Percentiles rank a stretch among this genome's conserved stretches.
phyloP scores from a whole-genome alignment of 2,329 filamentous ascomycete species.

The Cryphonectria japonica region DNA sequence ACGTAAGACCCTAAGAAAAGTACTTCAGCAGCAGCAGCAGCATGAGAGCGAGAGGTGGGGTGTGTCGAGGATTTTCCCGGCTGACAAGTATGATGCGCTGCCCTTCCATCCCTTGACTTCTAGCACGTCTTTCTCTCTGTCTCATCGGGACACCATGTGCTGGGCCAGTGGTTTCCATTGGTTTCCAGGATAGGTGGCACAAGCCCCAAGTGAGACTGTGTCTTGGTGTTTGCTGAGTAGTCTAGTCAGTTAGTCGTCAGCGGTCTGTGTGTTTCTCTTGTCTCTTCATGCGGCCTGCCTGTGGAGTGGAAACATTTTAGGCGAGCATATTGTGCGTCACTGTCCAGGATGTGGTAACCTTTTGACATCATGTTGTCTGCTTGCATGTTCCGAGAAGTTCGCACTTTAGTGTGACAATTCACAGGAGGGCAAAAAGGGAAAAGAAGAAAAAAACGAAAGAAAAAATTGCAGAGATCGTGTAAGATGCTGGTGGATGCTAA shows the following conservation, averaged over 20 bases:
- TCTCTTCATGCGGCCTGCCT: constrained; percentile 1
- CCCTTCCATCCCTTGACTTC: neutral
- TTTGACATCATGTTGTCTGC: neutral
- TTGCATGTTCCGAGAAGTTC: neutral
- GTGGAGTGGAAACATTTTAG: neutral
- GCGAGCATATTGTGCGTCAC: neutral
- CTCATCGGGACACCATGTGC: constrained; percentile 7
- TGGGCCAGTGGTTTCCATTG: neutral
- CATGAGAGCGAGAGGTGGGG: no score
- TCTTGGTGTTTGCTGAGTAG: constrained; percentile 5
- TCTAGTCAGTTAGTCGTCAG: neutral
- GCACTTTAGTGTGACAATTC: neutral
- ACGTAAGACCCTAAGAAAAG: neutral
- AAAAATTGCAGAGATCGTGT: neutral
- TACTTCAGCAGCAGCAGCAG: neutral
- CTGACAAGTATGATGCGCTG: neutral
- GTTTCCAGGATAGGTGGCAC: neutral
- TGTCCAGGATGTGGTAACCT: neutral
- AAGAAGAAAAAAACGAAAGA: neutral
- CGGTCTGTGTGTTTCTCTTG: neutral
- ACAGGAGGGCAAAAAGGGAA: neutral
- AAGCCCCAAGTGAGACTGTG: constrained; percentile 5
- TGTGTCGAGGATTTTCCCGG: neutral
- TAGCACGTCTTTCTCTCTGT: neutral
- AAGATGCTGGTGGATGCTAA: neutral